Conservation (phyloP, 2,329 filamentous ascomycete species). For the Xylaria multiplex region DNA sequence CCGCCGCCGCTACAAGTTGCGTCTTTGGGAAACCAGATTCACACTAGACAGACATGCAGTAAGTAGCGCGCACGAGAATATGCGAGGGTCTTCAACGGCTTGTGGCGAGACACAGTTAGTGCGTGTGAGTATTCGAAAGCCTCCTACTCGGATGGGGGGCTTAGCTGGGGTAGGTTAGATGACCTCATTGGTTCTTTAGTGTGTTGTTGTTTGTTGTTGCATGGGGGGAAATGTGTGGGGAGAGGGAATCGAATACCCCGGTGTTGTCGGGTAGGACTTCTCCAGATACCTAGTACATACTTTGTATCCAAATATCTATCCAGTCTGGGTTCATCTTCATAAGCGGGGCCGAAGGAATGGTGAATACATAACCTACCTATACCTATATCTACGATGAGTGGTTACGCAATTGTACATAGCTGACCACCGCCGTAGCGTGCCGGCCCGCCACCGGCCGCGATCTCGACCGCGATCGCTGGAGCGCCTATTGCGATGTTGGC, state of each 20-base stretch:
- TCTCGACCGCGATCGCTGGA: background rate
- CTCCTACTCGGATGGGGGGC: no score
- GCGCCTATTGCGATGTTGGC: background rate
- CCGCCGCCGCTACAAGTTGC: background rate
- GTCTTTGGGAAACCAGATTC: background rate
- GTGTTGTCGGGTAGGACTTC: slow-evolving; percentile 19
- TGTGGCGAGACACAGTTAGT: background rate
- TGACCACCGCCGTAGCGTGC: background rate
- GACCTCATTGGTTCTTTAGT: no score
- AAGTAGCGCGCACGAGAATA: background rate
- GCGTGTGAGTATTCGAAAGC: no score
- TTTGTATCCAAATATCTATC: background rate
- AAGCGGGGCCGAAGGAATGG: slow-evolving; percentile 16
- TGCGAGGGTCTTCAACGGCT: background rate
- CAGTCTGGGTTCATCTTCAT: slow-evolving; percentile 1
- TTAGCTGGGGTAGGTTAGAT: no score
- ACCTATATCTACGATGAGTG: slow-evolving; percentile 1
- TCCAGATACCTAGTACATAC: slow-evolving; percentile 1
- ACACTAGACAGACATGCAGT: background rate
- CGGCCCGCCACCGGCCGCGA: background rate
- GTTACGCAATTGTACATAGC: slow-evolving; percentile 34
- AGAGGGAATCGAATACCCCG: background rate
- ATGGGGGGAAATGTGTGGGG: background rate
- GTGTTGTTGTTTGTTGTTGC: background rate
- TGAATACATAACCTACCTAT: background rate